A percentile compares a stretch with the other conserved stretches of the same genome.
These are phyloP conservation scores for Russula foetens DNA, from an alignment of 768 basidiomycete genomes.

Conservation along the genomic window DNA sequence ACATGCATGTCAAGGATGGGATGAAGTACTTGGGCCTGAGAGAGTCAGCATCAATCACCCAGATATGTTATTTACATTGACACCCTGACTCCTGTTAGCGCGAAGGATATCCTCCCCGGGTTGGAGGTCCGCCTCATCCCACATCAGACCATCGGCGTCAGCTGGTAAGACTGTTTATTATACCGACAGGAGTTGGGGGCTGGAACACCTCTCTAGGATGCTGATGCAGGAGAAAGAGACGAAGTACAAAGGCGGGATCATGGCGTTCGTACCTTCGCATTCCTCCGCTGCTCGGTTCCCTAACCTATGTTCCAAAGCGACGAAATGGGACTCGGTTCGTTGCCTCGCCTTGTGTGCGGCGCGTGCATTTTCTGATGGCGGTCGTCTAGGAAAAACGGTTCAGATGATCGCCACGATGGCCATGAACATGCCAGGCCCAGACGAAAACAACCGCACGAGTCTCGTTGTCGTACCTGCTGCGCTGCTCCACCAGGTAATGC, in stretches of 20 bases:
- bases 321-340: conserved; percentile 54
- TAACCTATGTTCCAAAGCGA: conserved; percentile 32
- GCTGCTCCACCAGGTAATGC: conserved; percentile 55
- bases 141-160: conserved; percentile 72
- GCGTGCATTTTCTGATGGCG: not conserved
- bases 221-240: conserved; percentile 45
- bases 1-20: conserved; percentile 43
- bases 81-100: conserved; percentile 26
- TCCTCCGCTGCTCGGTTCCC: not conserved
- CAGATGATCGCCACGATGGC: conserved; percentile 79
- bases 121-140: conserved; percentile 61
- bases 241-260: conserved; percentile 50
- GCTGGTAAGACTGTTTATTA: conserved; percentile 40
- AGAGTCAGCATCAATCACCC: conserved; percentile 31
- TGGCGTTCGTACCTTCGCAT: conserved; percentile 37
- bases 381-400: conserved; percentile 50
- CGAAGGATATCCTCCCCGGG: conserved; percentile 54
- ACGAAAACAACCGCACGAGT: conserved; percentile 46
- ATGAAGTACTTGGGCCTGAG: conserved; percentile 44
- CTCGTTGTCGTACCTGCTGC: conserved; percentile 74
- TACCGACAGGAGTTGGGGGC: not conserved
- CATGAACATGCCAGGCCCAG: conserved; percentile 45
- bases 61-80: not conserved
- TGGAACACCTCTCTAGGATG: conserved; percentile 42
- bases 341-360: not conserved